phyloP scores from a whole-genome alignment of 176 grass and related monocot genomes.

The Melocanna baccifera region DNA sequence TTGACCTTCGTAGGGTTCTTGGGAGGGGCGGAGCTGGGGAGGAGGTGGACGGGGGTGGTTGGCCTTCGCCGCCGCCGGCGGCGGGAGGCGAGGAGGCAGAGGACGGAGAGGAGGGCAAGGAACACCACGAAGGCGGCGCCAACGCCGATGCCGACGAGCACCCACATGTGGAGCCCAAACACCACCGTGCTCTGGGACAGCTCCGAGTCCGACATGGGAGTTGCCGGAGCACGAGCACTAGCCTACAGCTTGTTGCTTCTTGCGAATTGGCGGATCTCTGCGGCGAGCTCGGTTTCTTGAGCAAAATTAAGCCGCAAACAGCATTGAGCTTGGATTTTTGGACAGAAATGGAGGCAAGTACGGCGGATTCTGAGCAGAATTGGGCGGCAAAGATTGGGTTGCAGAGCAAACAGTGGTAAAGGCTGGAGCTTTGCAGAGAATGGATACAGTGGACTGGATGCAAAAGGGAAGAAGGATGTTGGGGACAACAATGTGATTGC shows the following conservation, averaged over 20 bases:
- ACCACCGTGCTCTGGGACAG: constrained; percentile 70
- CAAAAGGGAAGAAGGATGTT: background rate
- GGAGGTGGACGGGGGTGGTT: background rate
- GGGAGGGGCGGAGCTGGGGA: constrained; percentile 31
- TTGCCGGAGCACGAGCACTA: constrained; percentile 7
- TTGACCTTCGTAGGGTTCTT: constrained; percentile 33
- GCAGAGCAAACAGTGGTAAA: constrained; percentile 23
- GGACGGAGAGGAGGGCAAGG: constrained; percentile 62
- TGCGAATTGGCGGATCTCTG: background rate
- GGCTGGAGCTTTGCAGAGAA: background rate
- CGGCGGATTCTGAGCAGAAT: background rate
- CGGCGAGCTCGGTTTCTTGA: background rate
- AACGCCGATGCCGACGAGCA: constrained; percentile 62
- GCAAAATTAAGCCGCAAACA: background rate
- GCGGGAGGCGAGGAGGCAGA: constrained; percentile 58
- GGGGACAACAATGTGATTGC: constrained; percentile 23
- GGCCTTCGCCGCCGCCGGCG: constrained; percentile 25
- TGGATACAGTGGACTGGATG: background rate
- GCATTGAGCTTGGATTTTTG: background rate
- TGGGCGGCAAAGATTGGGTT: background rate
- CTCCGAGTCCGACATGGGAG: constrained; percentile 64
- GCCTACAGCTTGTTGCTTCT: background rate
- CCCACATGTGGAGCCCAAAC: constrained; percentile 84
- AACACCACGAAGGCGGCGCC: constrained; percentile 76
- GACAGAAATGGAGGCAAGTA: background rate